These are phyloP conservation scores for Fraxinus albicans DNA, from an alignment of 305 asterid species.

Conservation along the genomic window DNA sequence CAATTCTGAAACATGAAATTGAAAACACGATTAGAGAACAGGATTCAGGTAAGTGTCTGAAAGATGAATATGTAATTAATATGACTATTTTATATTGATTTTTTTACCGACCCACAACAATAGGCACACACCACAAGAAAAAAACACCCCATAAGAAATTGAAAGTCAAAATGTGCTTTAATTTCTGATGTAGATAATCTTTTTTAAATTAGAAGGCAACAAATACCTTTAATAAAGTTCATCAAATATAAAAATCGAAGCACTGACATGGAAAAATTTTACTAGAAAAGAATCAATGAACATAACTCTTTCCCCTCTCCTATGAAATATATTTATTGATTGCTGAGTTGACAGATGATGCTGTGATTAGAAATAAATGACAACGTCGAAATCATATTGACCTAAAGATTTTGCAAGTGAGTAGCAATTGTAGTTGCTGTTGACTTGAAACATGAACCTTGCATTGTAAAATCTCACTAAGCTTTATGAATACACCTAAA, in stretches of 20 bases:
- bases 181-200: not conserved
- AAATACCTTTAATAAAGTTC: not conserved
- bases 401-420: not conserved
- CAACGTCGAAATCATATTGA: not conserved
- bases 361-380: not conserved
- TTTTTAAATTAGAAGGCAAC: not conserved
- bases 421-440: not conserved
- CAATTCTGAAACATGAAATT: slow-evolving; percentile 53
- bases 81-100: not conserved
- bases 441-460: not conserved
- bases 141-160: not conserved
- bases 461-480: not conserved
- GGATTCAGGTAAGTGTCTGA: not conserved
- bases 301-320: not conserved
- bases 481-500: not conserved
- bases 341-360: not conserved
- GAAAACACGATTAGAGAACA: not conserved
- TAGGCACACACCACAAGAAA: not conserved
- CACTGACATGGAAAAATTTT: not conserved
- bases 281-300: not conserved
- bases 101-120: not conserved
- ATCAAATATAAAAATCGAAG: not conserved
- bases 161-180: not conserved
- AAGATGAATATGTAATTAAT: not conserved
- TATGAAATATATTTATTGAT: not conserved